These are phyloP conservation scores for Pseudoperonospora humuli DNA, from an alignment of 352 stramenopile genomes.

Conservation along the genomic window DNA sequence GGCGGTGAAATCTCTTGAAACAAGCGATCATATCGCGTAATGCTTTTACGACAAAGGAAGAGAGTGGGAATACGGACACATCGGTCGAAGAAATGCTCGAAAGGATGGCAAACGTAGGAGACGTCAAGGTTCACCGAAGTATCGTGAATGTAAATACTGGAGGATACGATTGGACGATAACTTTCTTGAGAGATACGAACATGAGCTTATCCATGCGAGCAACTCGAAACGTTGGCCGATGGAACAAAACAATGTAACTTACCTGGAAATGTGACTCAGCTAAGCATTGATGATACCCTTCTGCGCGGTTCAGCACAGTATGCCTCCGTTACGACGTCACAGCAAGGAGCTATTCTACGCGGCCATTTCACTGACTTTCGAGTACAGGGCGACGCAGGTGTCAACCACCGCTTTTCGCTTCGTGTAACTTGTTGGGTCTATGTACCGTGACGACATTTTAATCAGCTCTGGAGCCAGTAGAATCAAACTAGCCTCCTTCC, in stretches of 20 bases:
- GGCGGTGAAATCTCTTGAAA: conserved; percentile 50
- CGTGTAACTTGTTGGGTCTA: conserved; percentile 4
- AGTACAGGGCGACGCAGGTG: conserved; percentile 67
- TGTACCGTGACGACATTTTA: conserved; percentile 11
- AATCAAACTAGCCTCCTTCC: conserved; percentile 28
- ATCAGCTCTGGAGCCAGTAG: conserved; percentile 20
- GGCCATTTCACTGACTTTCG: conserved; percentile 86
- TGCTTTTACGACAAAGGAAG: conserved; percentile 70
- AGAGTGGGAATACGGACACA: conserved; percentile 88
- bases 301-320: conserved; percentile 30
- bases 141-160: conserved; percentile 81
- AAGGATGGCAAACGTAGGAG: conserved; percentile 88
- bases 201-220: conserved; percentile 36
- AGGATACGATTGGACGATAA: conserved; percentile 92
- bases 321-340: conserved; percentile 22
- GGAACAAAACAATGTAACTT: conserved; percentile 83
- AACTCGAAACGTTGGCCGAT: conserved; percentile 42
- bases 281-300: conserved; percentile 23
- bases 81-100: conserved; percentile 95
- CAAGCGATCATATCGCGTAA: conserved; percentile 89
- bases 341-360: conserved; percentile 74
- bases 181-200: conserved; percentile 86
- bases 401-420: conserved; percentile 26
- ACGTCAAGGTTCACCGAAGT: conserved; percentile 87
- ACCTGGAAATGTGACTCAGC: conserved; percentile 87